Conservation (phyloP, 176 grass and related monocot species). For the Paspalum notatum region DNA sequence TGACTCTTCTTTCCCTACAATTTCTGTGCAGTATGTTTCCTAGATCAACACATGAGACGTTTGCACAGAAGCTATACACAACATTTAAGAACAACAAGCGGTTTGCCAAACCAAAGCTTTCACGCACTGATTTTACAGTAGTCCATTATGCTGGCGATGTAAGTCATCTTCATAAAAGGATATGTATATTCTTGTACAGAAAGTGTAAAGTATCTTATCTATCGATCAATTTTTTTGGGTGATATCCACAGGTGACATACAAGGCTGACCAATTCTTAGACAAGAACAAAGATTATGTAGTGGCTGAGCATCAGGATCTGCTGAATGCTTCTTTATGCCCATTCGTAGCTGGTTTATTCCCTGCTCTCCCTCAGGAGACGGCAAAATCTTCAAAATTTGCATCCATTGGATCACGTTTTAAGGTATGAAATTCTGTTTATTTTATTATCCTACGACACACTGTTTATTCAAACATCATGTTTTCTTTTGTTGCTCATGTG, state of each 20-base stretch:
- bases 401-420: constrained; percentile 95
- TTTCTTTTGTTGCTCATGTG: constrained; percentile 11
- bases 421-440: constrained; percentile 62
- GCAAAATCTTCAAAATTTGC: constrained; percentile 98
- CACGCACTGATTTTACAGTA: constrained; percentile 91
- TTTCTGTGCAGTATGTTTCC: constrained; percentile 88
- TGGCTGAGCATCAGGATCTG: constrained; percentile 97
- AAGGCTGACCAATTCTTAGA: constrained; percentile 90
- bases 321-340: constrained; percentile 80
- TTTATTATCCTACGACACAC: constrained; percentile 32
- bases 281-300: constrained; percentile 99
- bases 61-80: constrained; percentile 95
- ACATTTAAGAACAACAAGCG: constrained; percentile 93
- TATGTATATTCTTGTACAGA: constrained; percentile 34
- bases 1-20: constrained; percentile 41
- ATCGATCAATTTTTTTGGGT: constrained; percentile 34
- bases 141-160: constrained; percentile 97
- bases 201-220: constrained; percentile 19
- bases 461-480: background rate
- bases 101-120: constrained; percentile 95
- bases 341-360: constrained; percentile 88
- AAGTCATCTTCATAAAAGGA: constrained; percentile 43
- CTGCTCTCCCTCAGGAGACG: constrained; percentile 89
- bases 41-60: constrained; percentile 98
- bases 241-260: constrained; percentile 76